Base-by-base conservation (phyloP, 2,329 filamentous ascomycete genomes). In the Talaromyces sp. region DNA sequence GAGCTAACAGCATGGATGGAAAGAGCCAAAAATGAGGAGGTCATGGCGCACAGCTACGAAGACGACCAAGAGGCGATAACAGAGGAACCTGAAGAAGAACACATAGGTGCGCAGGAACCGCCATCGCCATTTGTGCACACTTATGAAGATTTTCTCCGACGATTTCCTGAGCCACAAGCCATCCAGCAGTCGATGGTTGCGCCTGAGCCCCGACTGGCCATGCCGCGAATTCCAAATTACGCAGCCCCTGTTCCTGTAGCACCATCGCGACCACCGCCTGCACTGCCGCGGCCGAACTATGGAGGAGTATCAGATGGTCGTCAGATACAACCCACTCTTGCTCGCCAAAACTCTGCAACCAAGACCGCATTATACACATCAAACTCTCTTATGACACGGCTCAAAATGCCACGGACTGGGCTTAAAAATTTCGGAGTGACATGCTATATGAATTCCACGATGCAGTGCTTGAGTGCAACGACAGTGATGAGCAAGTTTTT, bases 391-490 rank as follows among this genome's bases (percentile, higher is more conserved):
- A 72, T 80, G 55, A 77, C 78, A 62, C 72, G 77, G 15, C 75
- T 80, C 30, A 77, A 77, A 73, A 79, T 86, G 67, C 83, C 87
- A n/a, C 79, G 80, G 39, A 89, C 91, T 11, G 93, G 93, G 0
- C 81, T 97, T 13, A 79, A 86, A 62, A 97, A 97, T 68, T 90
- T 92, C 47, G 85, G 87, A 1, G 88, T 89, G 54, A 93, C 90
- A 66, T 97, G 93, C 73, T 97, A 96, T 71, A 92, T 95, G 81
- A 97, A 96, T 74, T 88, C 91, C n/a, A 88, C 88, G 0, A 80
- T 98, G 28, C 93, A 98, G 74, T 90, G 89, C 63, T 78, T 97
- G 19, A 89, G 90, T 62, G 88, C 88, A 1, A 93, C 92, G 0
- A 77, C 82, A 9, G 79, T 82, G 19, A 74, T 88, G 49, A 85